Percentiles rank a stretch among this genome's conserved stretches.
These are phyloP conservation scores for Camelina hispida DNA, from an alignment of 345 rosid species.

Conservation along the genomic window DNA sequence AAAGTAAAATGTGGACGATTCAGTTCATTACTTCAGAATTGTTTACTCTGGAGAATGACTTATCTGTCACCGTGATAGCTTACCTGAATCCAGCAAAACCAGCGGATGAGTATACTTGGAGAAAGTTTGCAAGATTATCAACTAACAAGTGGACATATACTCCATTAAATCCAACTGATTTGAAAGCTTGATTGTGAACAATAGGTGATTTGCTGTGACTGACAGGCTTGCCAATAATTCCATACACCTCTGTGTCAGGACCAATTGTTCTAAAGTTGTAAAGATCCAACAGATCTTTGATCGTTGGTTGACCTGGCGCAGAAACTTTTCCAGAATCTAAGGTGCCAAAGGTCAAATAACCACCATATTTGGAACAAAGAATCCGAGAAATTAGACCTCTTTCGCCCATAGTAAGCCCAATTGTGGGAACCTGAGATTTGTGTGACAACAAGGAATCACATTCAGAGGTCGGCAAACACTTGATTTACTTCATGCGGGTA, in stretches of 20 bases:
- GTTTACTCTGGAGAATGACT: background rate
- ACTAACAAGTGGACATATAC: conserved; percentile 79
- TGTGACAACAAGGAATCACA: conserved; percentile 19
- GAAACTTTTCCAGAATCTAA: conserved; percentile 81
- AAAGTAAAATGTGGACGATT: background rate
- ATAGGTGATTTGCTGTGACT: conserved; percentile 94
- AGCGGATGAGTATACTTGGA: conserved; percentile 73
- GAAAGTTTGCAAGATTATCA: conserved; percentile 74
- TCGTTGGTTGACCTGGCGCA: conserved; percentile 94
- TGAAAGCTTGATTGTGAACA: conserved; percentile 87
- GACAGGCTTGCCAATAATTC: conserved; percentile 91
- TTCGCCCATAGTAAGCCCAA: conserved; percentile 94
- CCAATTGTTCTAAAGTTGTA: conserved; percentile 83
- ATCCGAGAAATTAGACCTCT: conserved; percentile 89
- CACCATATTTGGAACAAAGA: conserved; percentile 91
- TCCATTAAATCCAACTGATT: conserved; percentile 78
- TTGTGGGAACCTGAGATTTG: conserved; percentile 73
- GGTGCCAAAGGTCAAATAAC: conserved; percentile 88
- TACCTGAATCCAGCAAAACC: conserved; percentile 98
- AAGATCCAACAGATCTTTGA: conserved; percentile 71
- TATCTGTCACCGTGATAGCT: background rate
- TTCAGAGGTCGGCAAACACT: background rate
- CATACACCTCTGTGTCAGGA: conserved; percentile 88
- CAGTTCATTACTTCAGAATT: background rate
- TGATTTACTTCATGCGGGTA: background rate